Conservation (phyloP, 2,329 filamentous ascomycete species). For the Cladosporium sp. region DNA sequence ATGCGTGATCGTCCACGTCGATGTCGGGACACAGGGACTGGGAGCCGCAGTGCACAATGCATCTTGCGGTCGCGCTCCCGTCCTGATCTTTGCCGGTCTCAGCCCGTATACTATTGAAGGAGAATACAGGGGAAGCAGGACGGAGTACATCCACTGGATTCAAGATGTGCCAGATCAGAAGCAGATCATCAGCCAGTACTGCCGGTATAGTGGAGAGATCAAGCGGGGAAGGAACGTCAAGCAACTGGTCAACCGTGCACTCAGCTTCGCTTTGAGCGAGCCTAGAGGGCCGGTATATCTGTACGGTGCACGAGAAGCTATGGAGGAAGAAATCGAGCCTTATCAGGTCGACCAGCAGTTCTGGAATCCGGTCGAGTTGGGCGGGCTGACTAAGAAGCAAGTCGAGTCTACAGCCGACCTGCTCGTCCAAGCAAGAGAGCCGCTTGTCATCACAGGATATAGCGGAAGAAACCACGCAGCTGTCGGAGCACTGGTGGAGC, state of each 20-base stretch:
- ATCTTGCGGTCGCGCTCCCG: constrained; percentile 64
- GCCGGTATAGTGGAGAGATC: constrained; percentile 74
- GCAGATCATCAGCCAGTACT: constrained; percentile 76
- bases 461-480: constrained; percentile 61
- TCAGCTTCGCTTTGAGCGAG: constrained; percentile 73
- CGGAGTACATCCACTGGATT: constrained; percentile 82
- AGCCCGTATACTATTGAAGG: constrained; percentile 72
- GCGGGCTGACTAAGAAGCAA: constrained; percentile 52
- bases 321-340: constrained; percentile 76
- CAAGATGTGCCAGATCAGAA: constrained; percentile 79
- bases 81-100: constrained; percentile 71
- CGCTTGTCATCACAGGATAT: constrained; percentile 66
- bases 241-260: constrained; percentile 78
- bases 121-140: constrained; percentile 68
- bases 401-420: constrained; percentile 56
- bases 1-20: constrained; percentile 72
- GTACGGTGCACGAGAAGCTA: constrained; percentile 69
- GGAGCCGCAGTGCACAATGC: constrained; percentile 75
- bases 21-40: constrained; percentile 74
- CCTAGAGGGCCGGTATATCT: constrained; percentile 78
- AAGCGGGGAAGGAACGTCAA: constrained; percentile 81
- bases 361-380: constrained; percentile 66
- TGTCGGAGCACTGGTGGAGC: constrained; percentile 55
- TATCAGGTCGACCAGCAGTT: constrained; percentile 61
- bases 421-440: constrained; percentile 57